phyloP scores from a whole-genome alignment of 2,329 filamentous ascomycete genomes.

The Ophiocordyceps unilateralis region DNA sequence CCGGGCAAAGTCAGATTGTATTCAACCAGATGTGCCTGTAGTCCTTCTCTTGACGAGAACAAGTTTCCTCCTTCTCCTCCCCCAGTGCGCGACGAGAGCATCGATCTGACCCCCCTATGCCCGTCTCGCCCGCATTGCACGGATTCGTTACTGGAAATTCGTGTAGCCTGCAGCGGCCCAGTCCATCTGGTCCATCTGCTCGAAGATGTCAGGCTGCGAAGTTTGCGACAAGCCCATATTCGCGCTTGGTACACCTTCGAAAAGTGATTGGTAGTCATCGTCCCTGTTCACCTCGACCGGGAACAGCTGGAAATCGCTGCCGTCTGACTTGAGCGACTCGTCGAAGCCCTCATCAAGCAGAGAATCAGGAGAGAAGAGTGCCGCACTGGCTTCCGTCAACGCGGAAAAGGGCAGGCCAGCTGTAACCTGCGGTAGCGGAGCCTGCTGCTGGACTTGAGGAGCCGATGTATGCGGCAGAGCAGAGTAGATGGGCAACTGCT shows the following conservation, averaged over 20 bases:
- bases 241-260: conserved; percentile 29
- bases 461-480: conserved; percentile 7
- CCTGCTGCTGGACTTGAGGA: conserved; percentile 35
- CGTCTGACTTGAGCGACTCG: conserved; percentile 27
- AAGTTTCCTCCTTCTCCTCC: no score
- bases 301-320: conserved; percentile 50
- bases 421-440: conserved; percentile 15
- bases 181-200: conserved; percentile 12
- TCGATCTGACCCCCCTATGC: no score
- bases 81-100: no score
- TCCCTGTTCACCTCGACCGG: conserved; percentile 23
- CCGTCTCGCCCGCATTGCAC: neutral
- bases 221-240: conserved; percentile 33
- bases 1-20: no score
- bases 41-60: no score
- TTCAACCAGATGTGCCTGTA: no score
- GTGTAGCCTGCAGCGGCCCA: conserved; percentile 8
- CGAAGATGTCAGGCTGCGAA: conserved; percentile 32
- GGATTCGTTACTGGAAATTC: neutral
- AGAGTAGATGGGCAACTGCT: conserved; percentile 20
- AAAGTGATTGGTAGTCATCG: conserved; percentile 25
- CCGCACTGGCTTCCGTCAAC: conserved; percentile 33
- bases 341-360: conserved; percentile 50
- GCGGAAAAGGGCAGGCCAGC: neutral
- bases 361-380: conserved; percentile 51